Evolutionary conservation across 768 basidiomycete species (phyloP).

Genomic region (Pleurotus djamor): DNA sequence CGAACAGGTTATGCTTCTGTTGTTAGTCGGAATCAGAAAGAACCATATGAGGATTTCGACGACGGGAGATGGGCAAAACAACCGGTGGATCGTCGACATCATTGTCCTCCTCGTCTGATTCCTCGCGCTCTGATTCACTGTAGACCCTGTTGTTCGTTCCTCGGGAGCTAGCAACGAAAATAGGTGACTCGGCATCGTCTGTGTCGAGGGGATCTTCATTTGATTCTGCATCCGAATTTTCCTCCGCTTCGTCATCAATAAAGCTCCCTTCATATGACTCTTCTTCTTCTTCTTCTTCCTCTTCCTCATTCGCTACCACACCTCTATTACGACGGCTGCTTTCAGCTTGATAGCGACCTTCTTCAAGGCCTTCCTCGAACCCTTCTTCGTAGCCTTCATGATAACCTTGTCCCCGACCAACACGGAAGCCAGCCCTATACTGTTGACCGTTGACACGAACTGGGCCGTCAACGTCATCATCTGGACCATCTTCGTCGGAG

Average conservation of each 20-base stretch:
- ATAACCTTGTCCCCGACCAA: constrained; percentile 13
- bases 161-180: too few relatives aligned
- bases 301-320: constrained; percentile 14
- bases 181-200: neutral
- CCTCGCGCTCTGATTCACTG: neutral
- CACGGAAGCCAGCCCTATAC: constrained; percentile 9
- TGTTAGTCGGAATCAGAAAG: neutral
- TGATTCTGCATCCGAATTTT: constrained; percentile 5
- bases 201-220: constrained; percentile 8
- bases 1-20: neutral
- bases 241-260: constrained; percentile 42
- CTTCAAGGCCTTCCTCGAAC: neutral
- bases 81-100: constrained; percentile 10
- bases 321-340: constrained; percentile 3
- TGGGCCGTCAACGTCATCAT: constrained; percentile 7
- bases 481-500: constrained; percentile 9
- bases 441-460: constrained; percentile 14
- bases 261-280: constrained; percentile 53
- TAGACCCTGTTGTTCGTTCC: neutral
- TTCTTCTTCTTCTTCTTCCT: constrained; percentile 23
- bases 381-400: constrained; percentile 13
- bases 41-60: neutral
- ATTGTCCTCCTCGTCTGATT: constrained; percentile 9
- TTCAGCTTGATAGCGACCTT: neutral
- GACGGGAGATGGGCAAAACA: neutral